Percentiles rank a stretch among this genome's conserved stretches.
phyloP scores from a whole-genome alignment of 257 asterid genomes.

The Solanum pinnatisectum region DNA sequence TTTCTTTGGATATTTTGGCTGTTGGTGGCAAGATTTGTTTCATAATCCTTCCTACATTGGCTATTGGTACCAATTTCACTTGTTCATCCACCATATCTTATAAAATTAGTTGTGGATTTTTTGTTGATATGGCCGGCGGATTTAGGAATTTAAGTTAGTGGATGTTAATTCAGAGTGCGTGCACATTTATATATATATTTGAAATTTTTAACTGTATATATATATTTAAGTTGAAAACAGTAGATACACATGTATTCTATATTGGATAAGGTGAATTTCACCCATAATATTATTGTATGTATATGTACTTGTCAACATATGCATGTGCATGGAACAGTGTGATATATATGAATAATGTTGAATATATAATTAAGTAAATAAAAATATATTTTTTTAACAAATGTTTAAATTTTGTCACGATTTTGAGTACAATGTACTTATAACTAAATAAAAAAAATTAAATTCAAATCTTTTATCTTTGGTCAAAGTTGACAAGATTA shows the following conservation, averaged over 20 bases:
- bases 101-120: background rate
- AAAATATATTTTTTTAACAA: background rate
- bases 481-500: background rate
- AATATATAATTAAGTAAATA: background rate
- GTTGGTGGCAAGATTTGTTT: slow-evolving; percentile 54
- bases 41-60: slow-evolving; percentile 75
- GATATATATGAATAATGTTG: background rate
- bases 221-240: background rate
- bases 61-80: slow-evolving; percentile 38
- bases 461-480: background rate
- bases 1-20: slow-evolving; percentile 68
- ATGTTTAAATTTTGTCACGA: background rate
- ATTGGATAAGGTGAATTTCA: background rate
- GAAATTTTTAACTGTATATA: background rate
- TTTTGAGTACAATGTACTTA: background rate
- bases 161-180: background rate
- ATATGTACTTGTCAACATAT: background rate
- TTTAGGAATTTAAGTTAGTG: background rate
- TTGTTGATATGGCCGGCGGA: background rate
- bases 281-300: background rate
- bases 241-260: background rate
- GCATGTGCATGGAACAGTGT: background rate
- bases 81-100: background rate
- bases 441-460: background rate
- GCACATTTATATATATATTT: background rate